Evolutionary conservation across 2,329 filamentous ascomycete genomes (phyloP).

Genomic region (Nigrospora sphaerica): DNA sequence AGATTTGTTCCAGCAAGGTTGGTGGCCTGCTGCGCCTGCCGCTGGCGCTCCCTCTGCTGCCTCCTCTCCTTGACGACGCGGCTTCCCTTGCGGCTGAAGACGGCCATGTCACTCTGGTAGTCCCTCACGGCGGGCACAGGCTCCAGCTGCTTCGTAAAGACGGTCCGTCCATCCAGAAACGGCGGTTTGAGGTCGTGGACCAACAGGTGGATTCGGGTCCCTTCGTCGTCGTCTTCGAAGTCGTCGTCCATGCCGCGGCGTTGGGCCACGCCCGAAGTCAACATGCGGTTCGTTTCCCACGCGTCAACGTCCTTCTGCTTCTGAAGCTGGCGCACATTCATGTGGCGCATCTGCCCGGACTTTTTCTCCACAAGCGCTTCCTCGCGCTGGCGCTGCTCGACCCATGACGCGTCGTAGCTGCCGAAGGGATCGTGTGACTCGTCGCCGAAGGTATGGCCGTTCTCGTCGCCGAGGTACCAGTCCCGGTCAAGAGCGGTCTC

Average conservation of each 20-base stretch:
- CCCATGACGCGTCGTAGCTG: slow-evolving; percentile 65
- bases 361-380: slow-evolving; percentile 74
- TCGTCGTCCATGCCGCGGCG: slow-evolving; percentile 72
- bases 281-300: slow-evolving; percentile 98
- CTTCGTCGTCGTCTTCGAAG: slow-evolving; percentile 87
- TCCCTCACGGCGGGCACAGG: slow-evolving; percentile 90
- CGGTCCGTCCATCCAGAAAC: slow-evolving; percentile 87
- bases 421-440: slow-evolving; percentile 91
- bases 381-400: slow-evolving; percentile 63
- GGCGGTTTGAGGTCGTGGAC: slow-evolving; percentile 92
- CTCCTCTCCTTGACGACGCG: slow-evolving; percentile 85
- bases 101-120: slow-evolving; percentile 96
- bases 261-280: slow-evolving; percentile 92
- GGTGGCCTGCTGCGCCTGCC: slow-evolving; percentile 91
- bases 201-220: slow-evolving; percentile 79
- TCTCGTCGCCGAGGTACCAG: slow-evolving; percentile 88
- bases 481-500: slow-evolving; percentile 75
- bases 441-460: slow-evolving; percentile 76
- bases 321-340: slow-evolving; percentile 70
- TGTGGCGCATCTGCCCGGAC: slow-evolving; percentile 51
- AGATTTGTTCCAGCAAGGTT: slow-evolving; percentile 86
- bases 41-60: slow-evolving; percentile 87
- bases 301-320: slow-evolving; percentile 93
- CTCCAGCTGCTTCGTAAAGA: slow-evolving; percentile 96
- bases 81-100: slow-evolving; percentile 93